phyloP scores from a whole-genome alignment of 1,139 yeast species.

The Ogataea hybrid region DNA sequence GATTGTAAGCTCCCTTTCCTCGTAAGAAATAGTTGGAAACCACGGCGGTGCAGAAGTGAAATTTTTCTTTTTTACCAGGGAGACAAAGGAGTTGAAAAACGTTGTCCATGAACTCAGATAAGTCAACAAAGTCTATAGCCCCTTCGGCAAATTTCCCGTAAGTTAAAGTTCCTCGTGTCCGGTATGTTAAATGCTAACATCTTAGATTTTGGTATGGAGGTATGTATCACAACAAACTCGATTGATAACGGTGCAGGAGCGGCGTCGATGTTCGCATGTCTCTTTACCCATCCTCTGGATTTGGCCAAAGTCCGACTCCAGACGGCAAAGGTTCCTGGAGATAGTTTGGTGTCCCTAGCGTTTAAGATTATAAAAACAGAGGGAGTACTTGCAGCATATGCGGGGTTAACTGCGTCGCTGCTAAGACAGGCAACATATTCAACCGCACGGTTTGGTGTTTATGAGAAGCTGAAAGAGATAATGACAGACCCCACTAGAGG shows the following conservation, averaged over 20 bases:
- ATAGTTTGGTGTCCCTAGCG: slow-evolving; percentile 60
- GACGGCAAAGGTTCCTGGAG: slow-evolving; percentile 65
- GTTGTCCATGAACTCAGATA: not conserved
- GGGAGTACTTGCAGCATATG: slow-evolving; percentile 67
- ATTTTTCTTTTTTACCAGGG: not conserved
- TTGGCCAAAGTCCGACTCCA: slow-evolving; percentile 83
- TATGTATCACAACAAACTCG: slow-evolving; percentile 15
- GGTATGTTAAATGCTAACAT: not conserved
- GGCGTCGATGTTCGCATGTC: slow-evolving; percentile 65
- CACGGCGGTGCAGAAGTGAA: no score
- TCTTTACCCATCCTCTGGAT: slow-evolving; percentile 70
- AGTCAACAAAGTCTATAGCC: not conserved
- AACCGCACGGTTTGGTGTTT: slow-evolving; percentile 80
- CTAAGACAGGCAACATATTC: slow-evolving; percentile 88
- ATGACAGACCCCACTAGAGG: slow-evolving; percentile 35
- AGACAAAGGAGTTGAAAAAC: not conserved
- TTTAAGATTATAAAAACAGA: slow-evolving; percentile 58
- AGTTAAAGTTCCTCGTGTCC: not conserved
- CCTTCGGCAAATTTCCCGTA: slow-evolving; percentile 4
- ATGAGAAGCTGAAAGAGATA: slow-evolving; percentile 68
- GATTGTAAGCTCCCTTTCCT: no score
- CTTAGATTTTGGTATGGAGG: slow-evolving; percentile 57
- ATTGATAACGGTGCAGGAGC: slow-evolving; percentile 35
- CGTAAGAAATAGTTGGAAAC: no score
- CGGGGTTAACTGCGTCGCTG: slow-evolving; percentile 79